Conservation (phyloP, 2,329 filamentous ascomycete genomes). For the Fusarium piperis region DNA sequence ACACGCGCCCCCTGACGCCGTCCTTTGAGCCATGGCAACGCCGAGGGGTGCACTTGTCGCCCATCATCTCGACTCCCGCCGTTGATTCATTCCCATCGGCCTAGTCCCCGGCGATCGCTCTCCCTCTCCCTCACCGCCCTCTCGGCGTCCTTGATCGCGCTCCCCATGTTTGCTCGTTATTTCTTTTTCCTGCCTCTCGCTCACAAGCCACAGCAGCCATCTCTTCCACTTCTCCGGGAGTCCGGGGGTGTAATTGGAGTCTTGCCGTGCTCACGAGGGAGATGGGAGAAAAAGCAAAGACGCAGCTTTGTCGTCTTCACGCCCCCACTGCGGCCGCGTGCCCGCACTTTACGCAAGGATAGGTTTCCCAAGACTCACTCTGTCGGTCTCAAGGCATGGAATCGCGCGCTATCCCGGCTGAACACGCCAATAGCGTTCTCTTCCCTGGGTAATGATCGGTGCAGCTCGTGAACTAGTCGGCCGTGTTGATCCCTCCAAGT, state of each 20-base stretch:
- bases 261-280: constrained; percentile 18
- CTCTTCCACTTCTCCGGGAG: constrained; percentile 3
- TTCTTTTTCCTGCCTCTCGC: constrained; percentile 5
- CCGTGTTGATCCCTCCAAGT: constrained; percentile 1
- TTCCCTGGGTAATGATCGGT: constrained; percentile 2
- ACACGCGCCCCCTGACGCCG: constrained; percentile 11
- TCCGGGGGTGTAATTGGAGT: neutral
- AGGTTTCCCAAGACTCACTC: neutral
- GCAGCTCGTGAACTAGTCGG: neutral
- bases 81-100: constrained; percentile 9
- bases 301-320: constrained; percentile 6
- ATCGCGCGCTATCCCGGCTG: neutral
- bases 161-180: constrained; percentile 7
- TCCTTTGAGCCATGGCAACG: constrained; percentile 12
- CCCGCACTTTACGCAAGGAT: constrained; percentile 17
- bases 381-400: constrained; percentile 7
- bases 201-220: constrained; percentile 11
- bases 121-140: constrained; percentile 10
- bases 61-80: neutral
- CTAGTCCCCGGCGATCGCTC: constrained; percentile 12
- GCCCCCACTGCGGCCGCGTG: constrained; percentile 17
- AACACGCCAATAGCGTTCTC: constrained; percentile 10
- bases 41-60: constrained; percentile 3
- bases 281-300: constrained; percentile 31
- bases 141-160: constrained; percentile 10